Base-by-base conservation (phyloP, 257 asterid species). In the Echites panduratus region DNA sequence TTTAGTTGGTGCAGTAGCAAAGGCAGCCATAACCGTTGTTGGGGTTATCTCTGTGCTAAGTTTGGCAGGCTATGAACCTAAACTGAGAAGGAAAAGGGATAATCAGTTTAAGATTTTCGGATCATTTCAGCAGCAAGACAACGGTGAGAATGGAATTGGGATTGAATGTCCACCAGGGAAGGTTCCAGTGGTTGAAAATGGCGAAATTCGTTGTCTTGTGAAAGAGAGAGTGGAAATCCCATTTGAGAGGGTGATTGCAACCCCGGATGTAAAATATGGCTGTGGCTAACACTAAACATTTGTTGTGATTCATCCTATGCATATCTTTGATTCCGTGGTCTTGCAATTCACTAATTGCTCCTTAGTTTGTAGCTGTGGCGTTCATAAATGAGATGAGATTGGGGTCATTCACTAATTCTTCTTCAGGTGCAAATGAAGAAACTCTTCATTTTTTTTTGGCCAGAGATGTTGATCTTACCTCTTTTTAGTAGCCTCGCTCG, bases 221-320 rank as follows among this genome's bases (percentile, higher is more conserved):
- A 94, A 92, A 65, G 97, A 89, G 87, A 84, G 99, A 78, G 93
- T 94, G n/a, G 95, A 88, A 75, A 78, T 94, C 24, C 99, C 99
- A 1, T 91, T 94, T 45, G 91, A 84, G 56, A 85, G 97, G 0
- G 85, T 68, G 72, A 89, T 89, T 73, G 86, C 82, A 50, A 61
- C 83, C 17, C 96, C 99, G 13, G 96, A 95, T 85, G 96, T 95
- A 77, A 89, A 86, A 32, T 92, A 87, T 71, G 99, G 99, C 7
- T 92, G 91, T 79, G 99, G 98, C 27, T 95, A 87, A 50, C 22
- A 50, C 57, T 50, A 29, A 1, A 45, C 13, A 26, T 44, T 53
- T 53, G 38, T 32, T 20, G 13, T 59, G 16, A 13, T 47, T 5
- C 20, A 50, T 44, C 4, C 7, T 24, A 13, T 53, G 52, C 24